Conservation (phyloP, 1,139 yeast species). For the Kodamaea suecica region DNA sequence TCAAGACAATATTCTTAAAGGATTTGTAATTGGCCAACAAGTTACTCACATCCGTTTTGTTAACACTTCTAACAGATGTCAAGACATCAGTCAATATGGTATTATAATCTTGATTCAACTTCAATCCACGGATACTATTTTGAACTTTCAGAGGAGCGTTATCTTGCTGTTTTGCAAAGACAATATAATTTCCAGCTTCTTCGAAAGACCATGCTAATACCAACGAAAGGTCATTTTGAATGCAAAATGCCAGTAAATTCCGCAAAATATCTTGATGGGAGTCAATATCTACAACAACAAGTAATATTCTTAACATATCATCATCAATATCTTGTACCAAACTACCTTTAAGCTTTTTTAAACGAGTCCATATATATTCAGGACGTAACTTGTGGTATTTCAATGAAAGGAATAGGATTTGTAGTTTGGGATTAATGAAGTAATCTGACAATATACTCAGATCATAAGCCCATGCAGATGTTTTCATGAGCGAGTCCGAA, state of each 20-base stretch:
- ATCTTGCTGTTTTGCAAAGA: conserved; percentile 48
- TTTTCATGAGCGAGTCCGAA: conserved; percentile 37
- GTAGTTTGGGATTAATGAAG: conserved; percentile 61
- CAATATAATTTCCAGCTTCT: conserved; percentile 82
- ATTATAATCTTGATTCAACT: conserved; percentile 33
- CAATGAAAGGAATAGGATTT: conserved; percentile 69
- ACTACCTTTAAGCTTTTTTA: conserved; percentile 46
- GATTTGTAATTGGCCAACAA: conserved; percentile 53
- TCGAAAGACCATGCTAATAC: conserved; percentile 78
- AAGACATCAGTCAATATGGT: conserved; percentile 51
- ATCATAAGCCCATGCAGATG: conserved; percentile 37
- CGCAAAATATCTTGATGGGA: conserved; percentile 67
- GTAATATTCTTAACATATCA: conserved; percentile 56
- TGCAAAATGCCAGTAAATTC: conserved; percentile 66
- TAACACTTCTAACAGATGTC: conserved; percentile 52
- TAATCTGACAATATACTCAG: conserved; percentile 52
- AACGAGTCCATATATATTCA: conserved; percentile 73
- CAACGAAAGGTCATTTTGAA: conserved; percentile 68
- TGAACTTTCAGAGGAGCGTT: conserved; percentile 14
- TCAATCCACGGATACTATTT: conserved; percentile 14
- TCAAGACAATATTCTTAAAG: conserved; percentile 43
- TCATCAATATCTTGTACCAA: conserved; percentile 24
- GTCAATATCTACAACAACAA: conserved; percentile 77
- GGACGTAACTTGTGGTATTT: conserved; percentile 86
- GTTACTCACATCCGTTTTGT: conserved; percentile 58